Evolutionary conservation across 768 basidiomycete species (phyloP), one percentile per base, ranked within the genome.

Genomic region (Imleria badia): DNA sequence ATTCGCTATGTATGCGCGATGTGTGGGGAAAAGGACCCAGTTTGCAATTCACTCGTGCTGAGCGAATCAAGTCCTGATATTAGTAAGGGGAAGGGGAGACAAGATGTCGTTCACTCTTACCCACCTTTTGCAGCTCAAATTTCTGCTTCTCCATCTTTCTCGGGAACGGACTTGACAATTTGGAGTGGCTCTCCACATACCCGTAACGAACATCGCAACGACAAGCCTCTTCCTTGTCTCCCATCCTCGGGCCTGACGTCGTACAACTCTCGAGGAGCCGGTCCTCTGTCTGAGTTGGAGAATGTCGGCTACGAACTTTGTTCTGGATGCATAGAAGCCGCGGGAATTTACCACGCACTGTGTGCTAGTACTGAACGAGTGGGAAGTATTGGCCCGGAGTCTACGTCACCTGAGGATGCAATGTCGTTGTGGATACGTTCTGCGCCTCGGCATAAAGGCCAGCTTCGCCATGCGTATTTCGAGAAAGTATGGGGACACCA

Each of bases 1-100:
- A 84, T 96, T 67, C 85, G 91, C 43, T 97, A 98, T 68, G 86
- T 95, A 14, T 98, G 95, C 65, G 80, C 86, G 5, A 87, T 85
- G 22, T 96, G 94, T 62, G 93, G 92, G 10, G 89, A 91, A 71
- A 91, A 86, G 67, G 72, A 78, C 44, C 81, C 87, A 7, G 63
- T 68, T 6, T 40, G 55, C 57, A 57, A 46, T 56, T 54, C 51
- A 56, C 45, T 55, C 20, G 30, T 22, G 11, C 38, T 44, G 29
- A 58, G 48, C 30, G 59, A 55, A 42, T 60, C 55, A 26, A 56
- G 12, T 40, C 43, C 53, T 19, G 55, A 60, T 49, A 22, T 65
- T 47, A 54, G 68, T 41, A 83, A 84, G 58, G 82, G 81, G 31
- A 87, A 70, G 78, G 75, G 45, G 77, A 76, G 51, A 76, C 34